Base-by-base conservation (phyloP, 1,284 basidiomycete species). In the Tremellales sp. region DNA sequence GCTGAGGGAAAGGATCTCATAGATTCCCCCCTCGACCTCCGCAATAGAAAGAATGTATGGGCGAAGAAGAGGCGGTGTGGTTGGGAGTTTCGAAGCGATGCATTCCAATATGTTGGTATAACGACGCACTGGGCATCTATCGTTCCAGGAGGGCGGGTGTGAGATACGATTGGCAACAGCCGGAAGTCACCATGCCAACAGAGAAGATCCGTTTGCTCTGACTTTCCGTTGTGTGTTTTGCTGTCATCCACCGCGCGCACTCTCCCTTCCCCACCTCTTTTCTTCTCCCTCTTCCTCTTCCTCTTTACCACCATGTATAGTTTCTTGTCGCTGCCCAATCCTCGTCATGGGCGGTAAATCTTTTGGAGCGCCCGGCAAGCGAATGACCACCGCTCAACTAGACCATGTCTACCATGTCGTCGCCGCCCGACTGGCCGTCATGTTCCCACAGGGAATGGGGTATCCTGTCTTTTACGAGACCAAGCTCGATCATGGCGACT, bases 271-370 rank as follows among this genome's bases (percentile, higher is more conserved):
- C n/a, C n/a, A n/a, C n/a, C n/a, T n/a, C n/a, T n/a, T n/a, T n/a
- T n/a, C n/a, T n/a, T n/a, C n/a, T n/a, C n/a, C n/a, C n/a, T n/a
- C n/a, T n/a, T n/a, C 29, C 29, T 31, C 29, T 31, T 16, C 10
- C 29, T 10, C 29, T 31, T 10, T 10, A 31, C 16, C 29, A 16
- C 16, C 29, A 31, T 16, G 16, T 16, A 16, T 31, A 31, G 10
- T 16, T 16, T 31, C 29, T 10, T 10, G 29, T 31, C 10, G 10
- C 29, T 16, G 16, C 16, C 29, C 29, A 31, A 31, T 31, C 29
- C 29, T 31, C 42, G 37, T n/a, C n/a, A 69, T 69, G 66, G 66
- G 66, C 37, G 66, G 66, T 26, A 60, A 58, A 43, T 59, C 63
- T 5, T 61, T 69, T 43, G 36, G 19, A 9, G 38, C 37, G 2